phyloP scores from a whole-genome alignment of 1,284 basidiomycete genomes.

The Malassezia nana region DNA sequence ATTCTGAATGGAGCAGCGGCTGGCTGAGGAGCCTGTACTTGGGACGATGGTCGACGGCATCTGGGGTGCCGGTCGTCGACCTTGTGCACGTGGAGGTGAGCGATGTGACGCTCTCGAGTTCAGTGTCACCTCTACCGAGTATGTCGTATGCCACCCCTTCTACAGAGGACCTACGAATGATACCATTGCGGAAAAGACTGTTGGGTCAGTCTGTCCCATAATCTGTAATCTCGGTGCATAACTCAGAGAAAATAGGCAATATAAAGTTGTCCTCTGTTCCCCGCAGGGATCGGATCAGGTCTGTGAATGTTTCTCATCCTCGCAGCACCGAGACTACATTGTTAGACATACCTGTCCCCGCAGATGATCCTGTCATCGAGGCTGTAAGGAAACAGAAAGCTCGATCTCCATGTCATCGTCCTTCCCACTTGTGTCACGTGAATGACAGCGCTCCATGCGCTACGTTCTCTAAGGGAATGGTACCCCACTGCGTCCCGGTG shows the following conservation, averaged over 20 bases:
- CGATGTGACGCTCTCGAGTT: too few relatives aligned
- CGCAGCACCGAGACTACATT: neutral
- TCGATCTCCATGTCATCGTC: neutral
- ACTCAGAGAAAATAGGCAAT: slow-evolving; percentile 18
- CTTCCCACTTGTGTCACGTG: neutral
- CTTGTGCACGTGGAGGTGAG: neutral
- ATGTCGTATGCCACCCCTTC: too few relatives aligned
- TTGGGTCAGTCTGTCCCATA: neutral
- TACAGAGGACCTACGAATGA: too few relatives aligned
- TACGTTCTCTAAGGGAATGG: neutral
- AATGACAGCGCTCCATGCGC: neutral
- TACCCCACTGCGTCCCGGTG: neutral
- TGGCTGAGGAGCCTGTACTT: neutral
- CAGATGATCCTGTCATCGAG: neutral
- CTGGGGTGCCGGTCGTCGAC: neutral
- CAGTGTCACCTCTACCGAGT: too few relatives aligned
- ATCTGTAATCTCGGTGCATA: neutral
- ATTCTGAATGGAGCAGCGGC: neutral
- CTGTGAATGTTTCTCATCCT: slow-evolving; percentile 17
- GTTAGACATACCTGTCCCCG: neutral
- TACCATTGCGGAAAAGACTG: too few relatives aligned
- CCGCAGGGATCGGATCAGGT: slow-evolving; percentile 21
- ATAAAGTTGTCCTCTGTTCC: slow-evolving; percentile 15
- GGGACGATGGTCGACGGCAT: neutral
- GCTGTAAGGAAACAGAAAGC: neutral